A percentile compares a stretch with the other conserved stretches of the same genome.
These are phyloP conservation scores for Rubia tinctorum DNA, from an alignment of 305 asterid species.

Conservation along the genomic window DNA sequence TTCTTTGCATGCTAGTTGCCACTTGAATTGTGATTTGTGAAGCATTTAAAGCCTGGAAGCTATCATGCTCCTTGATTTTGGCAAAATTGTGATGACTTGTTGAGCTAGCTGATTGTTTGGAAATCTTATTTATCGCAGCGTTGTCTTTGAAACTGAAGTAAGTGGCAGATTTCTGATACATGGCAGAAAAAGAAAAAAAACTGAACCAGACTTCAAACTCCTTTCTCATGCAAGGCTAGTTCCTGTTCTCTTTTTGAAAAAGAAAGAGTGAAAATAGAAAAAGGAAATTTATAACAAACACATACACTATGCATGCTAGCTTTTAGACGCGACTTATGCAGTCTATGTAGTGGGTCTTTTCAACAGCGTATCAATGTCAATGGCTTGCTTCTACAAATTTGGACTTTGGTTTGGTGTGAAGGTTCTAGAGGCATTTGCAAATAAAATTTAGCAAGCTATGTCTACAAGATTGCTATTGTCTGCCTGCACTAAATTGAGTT, in stretches of 20 bases:
- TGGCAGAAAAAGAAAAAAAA: not conserved
- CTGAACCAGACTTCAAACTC: not conserved
- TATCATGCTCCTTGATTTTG: not conserved
- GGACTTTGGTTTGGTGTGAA: not conserved
- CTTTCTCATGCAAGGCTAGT: not conserved
- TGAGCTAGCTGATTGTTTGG: not conserved
- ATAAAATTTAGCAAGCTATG: not conserved
- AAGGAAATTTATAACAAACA: not conserved
- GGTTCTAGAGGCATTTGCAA: constrained; percentile 2
- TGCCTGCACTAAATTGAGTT: not conserved
- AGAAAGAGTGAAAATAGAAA: not conserved
- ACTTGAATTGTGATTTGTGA: not conserved
- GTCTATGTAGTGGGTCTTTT: not conserved
- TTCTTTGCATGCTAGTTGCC: not conserved
- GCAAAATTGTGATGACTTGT: not conserved
- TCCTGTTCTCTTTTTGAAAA: not conserved
- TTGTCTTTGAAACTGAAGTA: not conserved
- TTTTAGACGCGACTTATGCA: not conserved
- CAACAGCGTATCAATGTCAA: not conserved
- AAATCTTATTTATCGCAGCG: not conserved
- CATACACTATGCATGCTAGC: not conserved
- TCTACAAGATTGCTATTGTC: not conserved
- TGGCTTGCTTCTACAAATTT: not conserved
- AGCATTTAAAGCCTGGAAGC: not conserved
- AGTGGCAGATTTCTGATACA: not conserved